Percentiles rank a stretch among this genome's conserved stretches.
These are phyloP conservation scores for Fusarium ramigenum DNA, from an alignment of 2,329 filamentous ascomycete genomes.

Conservation along the genomic window DNA sequence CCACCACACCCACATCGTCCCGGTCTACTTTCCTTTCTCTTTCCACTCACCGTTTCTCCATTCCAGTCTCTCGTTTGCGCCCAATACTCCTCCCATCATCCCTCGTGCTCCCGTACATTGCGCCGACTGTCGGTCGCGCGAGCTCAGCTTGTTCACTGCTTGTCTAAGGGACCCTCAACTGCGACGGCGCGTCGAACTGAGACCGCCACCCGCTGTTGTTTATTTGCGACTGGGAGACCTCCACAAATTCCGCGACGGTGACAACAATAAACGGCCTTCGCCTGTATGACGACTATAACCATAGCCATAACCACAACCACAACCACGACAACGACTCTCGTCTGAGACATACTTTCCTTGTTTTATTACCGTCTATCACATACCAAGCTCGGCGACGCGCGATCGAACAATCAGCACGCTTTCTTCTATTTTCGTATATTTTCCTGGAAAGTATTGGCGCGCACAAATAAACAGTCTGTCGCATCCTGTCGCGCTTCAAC, in stretches of 20 bases:
- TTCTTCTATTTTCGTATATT: conserved; percentile 19
- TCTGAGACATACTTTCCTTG: conserved; percentile 17
- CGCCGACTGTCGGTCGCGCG: conserved; percentile 31
- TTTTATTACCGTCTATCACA: background rate
- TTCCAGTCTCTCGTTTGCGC: conserved; percentile 49
- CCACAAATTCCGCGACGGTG: conserved; percentile 21
- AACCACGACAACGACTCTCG: conserved; percentile 15
- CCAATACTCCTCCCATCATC: conserved; percentile 35
- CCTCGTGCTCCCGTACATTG: conserved; percentile 34
- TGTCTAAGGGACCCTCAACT: conserved; percentile 23
- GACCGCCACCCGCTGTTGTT: conserved; percentile 16
- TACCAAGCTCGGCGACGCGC: conserved; percentile 12
- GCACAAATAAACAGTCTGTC: conserved; percentile 17
- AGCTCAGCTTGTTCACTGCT: conserved; percentile 25
- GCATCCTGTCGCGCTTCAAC: conserved; percentile 13
- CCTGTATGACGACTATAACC: conserved; percentile 14
- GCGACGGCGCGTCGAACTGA: conserved; percentile 32
- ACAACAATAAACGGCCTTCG: conserved; percentile 22
- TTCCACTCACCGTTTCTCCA: conserved; percentile 45
- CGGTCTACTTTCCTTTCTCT: conserved; percentile 38
- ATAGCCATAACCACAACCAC: conserved; percentile 8
- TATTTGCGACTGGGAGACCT: conserved; percentile 27
- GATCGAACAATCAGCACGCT: conserved; percentile 3
- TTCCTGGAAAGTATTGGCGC: conserved; percentile 9
- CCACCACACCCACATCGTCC: conserved; percentile 39